phyloP scores from a whole-genome alignment of 148 eudicot genomes.

The Amaranthus hypochondriacus region DNA sequence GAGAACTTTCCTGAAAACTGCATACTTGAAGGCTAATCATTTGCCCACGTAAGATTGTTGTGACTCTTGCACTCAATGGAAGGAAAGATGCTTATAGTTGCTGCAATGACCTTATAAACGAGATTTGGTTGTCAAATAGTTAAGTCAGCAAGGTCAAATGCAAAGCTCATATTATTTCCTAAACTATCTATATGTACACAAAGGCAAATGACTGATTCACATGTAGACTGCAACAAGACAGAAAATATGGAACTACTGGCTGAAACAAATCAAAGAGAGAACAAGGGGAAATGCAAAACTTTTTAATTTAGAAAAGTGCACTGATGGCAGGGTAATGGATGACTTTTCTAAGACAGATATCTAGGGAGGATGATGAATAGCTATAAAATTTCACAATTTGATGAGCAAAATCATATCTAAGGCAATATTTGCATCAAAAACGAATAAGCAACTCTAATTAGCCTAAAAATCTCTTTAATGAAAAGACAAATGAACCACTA shows the following conservation, averaged over 20 bases:
- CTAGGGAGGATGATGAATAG: not conserved
- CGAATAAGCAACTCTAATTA: not conserved
- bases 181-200: not conserved
- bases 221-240: not conserved
- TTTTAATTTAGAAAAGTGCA: not conserved
- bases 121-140: conserved; percentile 1
- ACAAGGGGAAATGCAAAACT: not conserved
- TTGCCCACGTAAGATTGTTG: conserved; percentile 16
- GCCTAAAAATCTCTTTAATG: not conserved
- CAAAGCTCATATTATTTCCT: conserved; percentile 3
- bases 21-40: conserved; percentile 22
- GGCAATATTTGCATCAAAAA: not conserved
- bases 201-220: conserved; percentile 15
- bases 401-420: not conserved
- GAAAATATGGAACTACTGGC: not conserved
- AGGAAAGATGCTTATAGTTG: conserved; percentile 8
- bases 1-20: conserved; percentile 21
- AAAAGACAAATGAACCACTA: conserved; percentile 1
- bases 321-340: not conserved
- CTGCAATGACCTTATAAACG: conserved; percentile 11
- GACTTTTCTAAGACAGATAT: not conserved
- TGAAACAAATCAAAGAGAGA: not conserved
- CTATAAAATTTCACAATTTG: not conserved
- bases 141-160: conserved; percentile 18
- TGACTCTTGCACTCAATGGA: conserved; percentile 11